These are phyloP conservation scores for Aspergillus ustus DNA, from an alignment of 2,329 filamentous ascomycete genomes.

Conservation along the genomic window DNA sequence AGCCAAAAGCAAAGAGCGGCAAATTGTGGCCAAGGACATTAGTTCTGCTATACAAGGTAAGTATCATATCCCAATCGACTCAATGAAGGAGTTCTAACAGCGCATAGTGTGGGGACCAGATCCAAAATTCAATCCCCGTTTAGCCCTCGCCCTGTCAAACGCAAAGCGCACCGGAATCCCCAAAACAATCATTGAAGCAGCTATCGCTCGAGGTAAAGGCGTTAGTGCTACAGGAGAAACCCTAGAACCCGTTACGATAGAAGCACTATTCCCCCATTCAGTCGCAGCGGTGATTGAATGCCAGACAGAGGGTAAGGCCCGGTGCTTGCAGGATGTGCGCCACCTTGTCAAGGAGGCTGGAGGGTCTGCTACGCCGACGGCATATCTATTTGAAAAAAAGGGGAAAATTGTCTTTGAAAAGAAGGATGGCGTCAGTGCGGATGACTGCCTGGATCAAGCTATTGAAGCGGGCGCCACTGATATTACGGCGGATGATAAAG, in stretches of 20 bases:
- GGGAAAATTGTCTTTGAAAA: slow-evolving; percentile 74
- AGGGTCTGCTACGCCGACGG: slow-evolving; percentile 72
- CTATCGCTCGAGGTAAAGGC: slow-evolving; percentile 87
- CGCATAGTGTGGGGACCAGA: slow-evolving; percentile 73
- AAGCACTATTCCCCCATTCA: slow-evolving; percentile 76
- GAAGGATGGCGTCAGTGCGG: slow-evolving; percentile 59
- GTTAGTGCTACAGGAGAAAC: slow-evolving; percentile 73
- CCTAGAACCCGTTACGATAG: slow-evolving; percentile 78
- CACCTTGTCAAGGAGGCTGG: slow-evolving; percentile 71
- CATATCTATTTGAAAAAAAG: slow-evolving; percentile 82
- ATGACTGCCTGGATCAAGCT: slow-evolving; percentile 78
- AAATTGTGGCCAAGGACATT: slow-evolving; percentile 72
- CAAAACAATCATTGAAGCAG: slow-evolving; percentile 80
- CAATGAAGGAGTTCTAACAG: slow-evolving; percentile 17
- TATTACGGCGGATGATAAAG: slow-evolving; percentile 64
- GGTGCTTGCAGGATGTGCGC: slow-evolving; percentile 75
- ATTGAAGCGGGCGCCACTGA: slow-evolving; percentile 78
- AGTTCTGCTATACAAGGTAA: slow-evolving; percentile 74
- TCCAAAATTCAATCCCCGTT: slow-evolving; percentile 72
- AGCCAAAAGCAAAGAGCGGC: slow-evolving; percentile 73
- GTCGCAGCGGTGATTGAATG: slow-evolving; percentile 81
- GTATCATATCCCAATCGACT: slow-evolving; percentile 28
- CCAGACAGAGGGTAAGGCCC: slow-evolving; percentile 79
- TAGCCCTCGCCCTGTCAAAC: slow-evolving; percentile 71
- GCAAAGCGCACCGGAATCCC: slow-evolving; percentile 88